Evolutionary conservation across 1,139 yeast genomes (phyloP), one percentile per base, ranked within the genome.

Genomic region (Candida dubliniensis): DNA sequence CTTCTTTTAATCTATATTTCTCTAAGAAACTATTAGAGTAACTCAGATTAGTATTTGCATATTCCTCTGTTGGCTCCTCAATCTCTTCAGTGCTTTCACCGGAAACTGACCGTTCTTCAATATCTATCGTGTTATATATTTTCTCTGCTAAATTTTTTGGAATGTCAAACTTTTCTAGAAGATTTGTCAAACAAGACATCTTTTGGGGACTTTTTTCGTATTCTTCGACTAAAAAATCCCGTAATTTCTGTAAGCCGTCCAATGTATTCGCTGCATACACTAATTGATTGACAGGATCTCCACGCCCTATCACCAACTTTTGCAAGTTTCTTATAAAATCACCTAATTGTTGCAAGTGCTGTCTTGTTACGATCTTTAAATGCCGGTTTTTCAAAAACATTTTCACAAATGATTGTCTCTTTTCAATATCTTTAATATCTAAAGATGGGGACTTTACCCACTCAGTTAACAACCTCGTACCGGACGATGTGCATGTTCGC

Each of bases 391-490:
- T 61, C 10, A 71, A 51, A 51, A 90, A 82, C 11, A 76, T 60
- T 9, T 67, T 61, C 0, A 91, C 95, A 38, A 82, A 69, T 8
- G 70, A 68, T 48, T 88, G 96, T 29, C 99, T 72, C 14, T 61
- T 56, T 23, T 63, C 61, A 18, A 93, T 81, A 48, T 79, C 85
- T 0, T 58, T 55, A 0, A 78, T 54, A 53, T 84, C 78, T 4
- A 86, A 71, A 0, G 87, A 74, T 0, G 99, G 99, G 0, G 91
- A 82, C 15, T 87, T 75, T 3, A 93, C 65, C 97, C 98, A 90
- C 43, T 84, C 83, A 2, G 84, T 77, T 14, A 93, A 66, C 18
- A 87, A 58, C 39, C 99, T 69, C 0, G 96, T 69, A 0, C 99
- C 99, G 0, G 95, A 81, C 1, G 84, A 76, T 0, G 99, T 89